A percentile compares a stretch with the other conserved stretches of the same genome.
Evolutionary conservation across 2,329 filamentous ascomycete genomes (phyloP).

Genomic region (Thelonectria blattea): DNA sequence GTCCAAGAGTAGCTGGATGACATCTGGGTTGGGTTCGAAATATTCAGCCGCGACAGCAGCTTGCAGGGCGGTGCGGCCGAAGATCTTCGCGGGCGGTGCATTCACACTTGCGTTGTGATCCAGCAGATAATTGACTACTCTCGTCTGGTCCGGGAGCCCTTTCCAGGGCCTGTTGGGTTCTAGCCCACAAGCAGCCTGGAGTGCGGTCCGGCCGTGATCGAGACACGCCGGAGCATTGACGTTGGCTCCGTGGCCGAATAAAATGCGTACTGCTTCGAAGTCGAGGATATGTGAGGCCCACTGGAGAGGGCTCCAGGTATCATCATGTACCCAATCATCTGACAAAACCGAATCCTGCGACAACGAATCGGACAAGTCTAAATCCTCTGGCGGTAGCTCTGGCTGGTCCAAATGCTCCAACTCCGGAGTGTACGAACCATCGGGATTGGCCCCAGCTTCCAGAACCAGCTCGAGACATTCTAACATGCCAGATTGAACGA

Average conservation of each 20-base stretch:
- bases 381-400: neutral
- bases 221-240: neutral
- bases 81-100: neutral
- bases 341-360: too few species aligned
- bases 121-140: neutral
- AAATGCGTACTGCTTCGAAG: neutral
- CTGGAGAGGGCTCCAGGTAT: neutral
- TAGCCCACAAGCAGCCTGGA: neutral
- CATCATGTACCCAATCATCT: too few species aligned
- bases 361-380: too few species aligned
- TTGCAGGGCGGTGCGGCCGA: constrained; percentile 5
- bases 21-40: neutral
- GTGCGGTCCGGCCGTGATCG: neutral
- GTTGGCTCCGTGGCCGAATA: neutral
- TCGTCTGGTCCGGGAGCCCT: too few species aligned
- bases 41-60: neutral
- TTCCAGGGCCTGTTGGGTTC: neutral
- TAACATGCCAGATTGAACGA: neutral
- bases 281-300: neutral
- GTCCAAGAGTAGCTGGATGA: neutral
- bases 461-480: neutral
- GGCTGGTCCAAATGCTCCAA: too few species aligned
- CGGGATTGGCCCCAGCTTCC: neutral
- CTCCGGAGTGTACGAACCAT: neutral
- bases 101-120: neutral